A percentile compares a stretch with the other conserved stretches of the same genome.
Conservation (phyloP, 192 early-diverging fungal species). For the Haplosporangium gracile region DNA sequence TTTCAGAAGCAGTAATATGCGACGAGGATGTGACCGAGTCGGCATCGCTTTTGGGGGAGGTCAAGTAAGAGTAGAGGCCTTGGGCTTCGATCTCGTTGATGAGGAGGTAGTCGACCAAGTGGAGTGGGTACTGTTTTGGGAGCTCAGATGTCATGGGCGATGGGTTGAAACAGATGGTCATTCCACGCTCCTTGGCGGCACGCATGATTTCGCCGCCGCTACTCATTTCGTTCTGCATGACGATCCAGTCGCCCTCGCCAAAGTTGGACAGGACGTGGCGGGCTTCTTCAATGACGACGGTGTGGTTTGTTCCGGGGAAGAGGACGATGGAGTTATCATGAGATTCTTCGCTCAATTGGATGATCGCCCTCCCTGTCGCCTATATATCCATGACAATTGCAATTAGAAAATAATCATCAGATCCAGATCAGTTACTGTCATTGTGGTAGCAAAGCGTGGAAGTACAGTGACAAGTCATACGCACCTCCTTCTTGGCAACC, state of each 20-base stretch:
- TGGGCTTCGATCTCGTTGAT: conserved; percentile 86
- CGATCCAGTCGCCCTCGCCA: conserved; percentile 76
- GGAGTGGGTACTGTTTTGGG: conserved; percentile 62
- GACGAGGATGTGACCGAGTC: conserved; percentile 38
- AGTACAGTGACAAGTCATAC: background rate
- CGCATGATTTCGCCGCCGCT: conserved; percentile 74
- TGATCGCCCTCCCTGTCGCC: conserved; percentile 87
- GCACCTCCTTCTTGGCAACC: conserved; percentile 64
- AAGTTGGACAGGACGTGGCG: conserved; percentile 66
- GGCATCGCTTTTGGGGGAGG: background rate
- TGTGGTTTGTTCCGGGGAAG: conserved; percentile 82
- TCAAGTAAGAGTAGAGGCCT: conserved; percentile 57
- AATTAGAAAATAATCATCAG: background rate
- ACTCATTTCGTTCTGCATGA: conserved; percentile 92
- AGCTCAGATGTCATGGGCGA: conserved; percentile 75
- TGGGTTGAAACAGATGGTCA: conserved; percentile 88
- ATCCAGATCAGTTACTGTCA: background rate
- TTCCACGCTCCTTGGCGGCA: conserved; percentile 64
- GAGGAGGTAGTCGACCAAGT: conserved; percentile 80
- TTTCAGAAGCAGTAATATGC: conserved; percentile 37
- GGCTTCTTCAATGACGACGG: conserved; percentile 64
- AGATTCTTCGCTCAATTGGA: conserved; percentile 77
- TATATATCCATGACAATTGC: conserved; percentile 7
- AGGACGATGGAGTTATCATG: conserved; percentile 93
- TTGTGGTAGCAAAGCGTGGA: no score